Percentiles rank a stretch among this genome's conserved stretches.
Evolutionary conservation across 495 filamentous ascomycete genomes (phyloP).

Genomic region (Neurospora sp.): DNA sequence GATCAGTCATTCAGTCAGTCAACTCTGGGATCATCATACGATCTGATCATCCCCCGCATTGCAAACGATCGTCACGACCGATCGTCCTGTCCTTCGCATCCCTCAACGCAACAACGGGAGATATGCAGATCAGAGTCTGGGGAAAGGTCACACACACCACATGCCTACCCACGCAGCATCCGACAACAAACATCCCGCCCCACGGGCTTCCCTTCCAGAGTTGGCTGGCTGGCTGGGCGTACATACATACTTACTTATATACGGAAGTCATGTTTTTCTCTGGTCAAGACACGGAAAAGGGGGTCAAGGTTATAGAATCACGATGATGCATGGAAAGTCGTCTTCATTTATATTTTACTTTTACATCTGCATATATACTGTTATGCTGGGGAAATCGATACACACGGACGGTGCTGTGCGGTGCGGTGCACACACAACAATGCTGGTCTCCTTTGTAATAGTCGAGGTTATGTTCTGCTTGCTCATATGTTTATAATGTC

Average conservation of each 20-base stretch:
- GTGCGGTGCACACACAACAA: neutral
- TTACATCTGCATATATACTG: neutral
- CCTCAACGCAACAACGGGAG: neutral
- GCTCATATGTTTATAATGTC: neutral
- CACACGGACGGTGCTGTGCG: neutral
- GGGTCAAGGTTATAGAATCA: neutral
- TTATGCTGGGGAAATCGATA: neutral
- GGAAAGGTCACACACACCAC: neutral
- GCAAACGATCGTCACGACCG: neutral
- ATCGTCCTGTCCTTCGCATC: neutral
- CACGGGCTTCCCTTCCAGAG: neutral
- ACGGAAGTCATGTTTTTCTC: neutral
- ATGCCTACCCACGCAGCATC: neutral
- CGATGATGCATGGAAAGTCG: neutral
- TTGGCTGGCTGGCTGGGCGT: neutral
- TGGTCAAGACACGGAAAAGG: neutral
- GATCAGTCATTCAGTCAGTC: neutral
- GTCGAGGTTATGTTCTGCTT: neutral
- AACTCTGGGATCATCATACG: neutral
- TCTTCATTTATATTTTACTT: neutral
- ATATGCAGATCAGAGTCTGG: neutral
- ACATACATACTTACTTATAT: neutral
- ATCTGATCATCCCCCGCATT: neutral
- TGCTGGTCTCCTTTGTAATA: neutral
- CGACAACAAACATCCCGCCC: neutral